phyloP scores from a whole-genome alignment of 139 green algal species.

The Coccomyxa sp. region DNA sequence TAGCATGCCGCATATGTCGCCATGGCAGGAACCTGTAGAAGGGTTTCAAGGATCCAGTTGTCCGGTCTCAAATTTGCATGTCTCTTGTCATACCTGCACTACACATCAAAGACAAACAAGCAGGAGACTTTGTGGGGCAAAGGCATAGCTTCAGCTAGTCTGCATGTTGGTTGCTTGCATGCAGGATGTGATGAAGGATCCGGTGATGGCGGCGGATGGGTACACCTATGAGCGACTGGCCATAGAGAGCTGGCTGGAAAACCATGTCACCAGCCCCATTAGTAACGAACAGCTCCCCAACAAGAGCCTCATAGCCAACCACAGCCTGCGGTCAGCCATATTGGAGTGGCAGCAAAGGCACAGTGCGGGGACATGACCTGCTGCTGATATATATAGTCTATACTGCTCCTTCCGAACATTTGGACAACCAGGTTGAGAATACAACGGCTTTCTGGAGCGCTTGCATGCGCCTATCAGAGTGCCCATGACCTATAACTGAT shows the following conservation, averaged over 20 bases:
- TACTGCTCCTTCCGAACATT: no score
- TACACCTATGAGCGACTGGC: slow-evolving; percentile 29
- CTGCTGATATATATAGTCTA: no score
- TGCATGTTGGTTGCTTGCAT: not conserved
- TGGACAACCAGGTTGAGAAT: no score
- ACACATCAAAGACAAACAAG: not conserved
- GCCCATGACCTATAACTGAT: no score
- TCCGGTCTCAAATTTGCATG: no score
- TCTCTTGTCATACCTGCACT: not conserved
- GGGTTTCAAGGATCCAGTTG: no score
- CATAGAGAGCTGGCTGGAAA: slow-evolving; percentile 17
- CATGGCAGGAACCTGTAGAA: no score
- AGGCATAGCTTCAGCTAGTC: not conserved
- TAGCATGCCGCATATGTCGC: no score
- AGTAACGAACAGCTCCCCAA: slow-evolving; percentile 19
- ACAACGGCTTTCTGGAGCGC: no score
- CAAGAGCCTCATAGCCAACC: slow-evolving; percentile 22
- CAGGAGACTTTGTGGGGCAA: not conserved
- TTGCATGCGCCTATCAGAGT: no score
- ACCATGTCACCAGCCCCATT: slow-evolving; percentile 16
- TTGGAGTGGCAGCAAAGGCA: slow-evolving; percentile 22
- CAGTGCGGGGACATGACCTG: no score
- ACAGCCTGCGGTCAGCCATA: slow-evolving; percentile 20
- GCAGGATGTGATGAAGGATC: slow-evolving; percentile 16
- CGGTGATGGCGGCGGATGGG: slow-evolving; percentile 42